Evolutionary conservation across 1,284 basidiomycete genomes (phyloP).

Genomic region (Lentinula novae-zelandiae): DNA sequence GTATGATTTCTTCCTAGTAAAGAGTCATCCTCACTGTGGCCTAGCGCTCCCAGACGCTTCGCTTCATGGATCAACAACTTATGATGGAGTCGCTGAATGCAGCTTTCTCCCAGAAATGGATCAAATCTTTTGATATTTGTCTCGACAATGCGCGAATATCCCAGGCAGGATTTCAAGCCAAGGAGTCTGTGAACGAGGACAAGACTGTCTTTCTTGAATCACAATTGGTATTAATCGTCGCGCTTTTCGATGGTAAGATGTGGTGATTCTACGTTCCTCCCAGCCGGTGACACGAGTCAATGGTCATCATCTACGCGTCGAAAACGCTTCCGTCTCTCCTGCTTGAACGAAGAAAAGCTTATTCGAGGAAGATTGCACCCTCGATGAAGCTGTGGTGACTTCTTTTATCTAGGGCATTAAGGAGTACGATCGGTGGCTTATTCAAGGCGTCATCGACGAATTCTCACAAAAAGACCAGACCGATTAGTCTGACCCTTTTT

Average conservation of each 20-base stretch:
- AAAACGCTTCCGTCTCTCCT: conserved; percentile 9
- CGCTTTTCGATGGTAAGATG: conserved; percentile 12
- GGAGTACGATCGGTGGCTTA: conserved; percentile 13
- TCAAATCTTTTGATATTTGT: neutral
- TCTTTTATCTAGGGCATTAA: conserved; percentile 12
- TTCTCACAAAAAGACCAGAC: neutral
- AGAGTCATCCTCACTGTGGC: no score
- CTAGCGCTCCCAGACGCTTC: no score
- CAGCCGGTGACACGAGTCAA: conserved; percentile 1
- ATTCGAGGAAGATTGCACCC: neutral
- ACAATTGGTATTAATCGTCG: conserved; percentile 9
- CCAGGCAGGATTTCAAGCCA: neutral
- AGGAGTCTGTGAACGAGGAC: conserved; percentile 8
- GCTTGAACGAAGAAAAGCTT: conserved; percentile 3
- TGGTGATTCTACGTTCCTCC: neutral
- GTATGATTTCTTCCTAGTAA: no score
- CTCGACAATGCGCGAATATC: neutral
- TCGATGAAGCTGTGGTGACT: conserved; percentile 3
- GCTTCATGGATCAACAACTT: no score
- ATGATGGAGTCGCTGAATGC: neutral
- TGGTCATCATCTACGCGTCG: conserved; percentile 12
- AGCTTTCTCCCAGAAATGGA: neutral
- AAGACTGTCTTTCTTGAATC: conserved; percentile 6
- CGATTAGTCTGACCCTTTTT: conserved; percentile 10
- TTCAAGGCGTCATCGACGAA: neutral